phyloP scores from a whole-genome alignment of 352 stramenopile genomes.

The Pythium dissimile region DNA sequence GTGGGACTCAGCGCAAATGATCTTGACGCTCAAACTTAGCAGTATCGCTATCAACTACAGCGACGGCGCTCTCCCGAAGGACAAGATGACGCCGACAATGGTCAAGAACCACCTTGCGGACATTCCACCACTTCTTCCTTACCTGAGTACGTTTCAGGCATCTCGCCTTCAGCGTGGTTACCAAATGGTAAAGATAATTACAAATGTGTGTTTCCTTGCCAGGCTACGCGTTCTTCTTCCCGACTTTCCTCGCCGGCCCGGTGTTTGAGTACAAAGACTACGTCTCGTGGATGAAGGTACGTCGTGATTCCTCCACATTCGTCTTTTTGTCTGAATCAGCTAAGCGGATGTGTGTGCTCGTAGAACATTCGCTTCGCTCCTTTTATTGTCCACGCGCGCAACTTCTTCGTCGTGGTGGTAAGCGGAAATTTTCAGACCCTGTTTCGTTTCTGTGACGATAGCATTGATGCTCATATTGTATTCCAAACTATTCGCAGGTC shows the following conservation, averaged over 20 bases:
- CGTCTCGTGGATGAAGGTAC: slow-evolving; percentile 72
- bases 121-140: slow-evolving; percentile 59
- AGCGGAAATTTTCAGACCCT: too few species aligned
- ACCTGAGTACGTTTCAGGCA: slow-evolving; percentile 45
- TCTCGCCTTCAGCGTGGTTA: neutral
- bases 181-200: too few species aligned
- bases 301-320: neutral
- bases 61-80: slow-evolving; percentile 58
- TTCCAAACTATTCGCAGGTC: slow-evolving; percentile 34
- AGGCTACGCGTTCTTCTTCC: slow-evolving; percentile 88
- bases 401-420: slow-evolving; percentile 74
- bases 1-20: slow-evolving; percentile 86
- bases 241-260: slow-evolving; percentile 80
- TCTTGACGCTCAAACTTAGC: slow-evolving; percentile 81
- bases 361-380: slow-evolving; percentile 61
- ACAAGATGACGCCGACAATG: slow-evolving; percentile 74
- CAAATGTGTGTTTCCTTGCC: neutral
- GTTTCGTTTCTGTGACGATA: neutral
- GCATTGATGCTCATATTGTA: neutral
- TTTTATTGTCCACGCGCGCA: slow-evolving; percentile 60
- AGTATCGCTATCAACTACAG: slow-evolving; percentile 82
- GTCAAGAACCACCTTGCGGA: slow-evolving; percentile 70
- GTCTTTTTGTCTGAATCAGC: neutral
- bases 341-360: neutral
- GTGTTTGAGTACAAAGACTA: slow-evolving; percentile 87